phyloP scores from a whole-genome alignment of 306 rosid genomes.

The Mimosa pudica region DNA sequence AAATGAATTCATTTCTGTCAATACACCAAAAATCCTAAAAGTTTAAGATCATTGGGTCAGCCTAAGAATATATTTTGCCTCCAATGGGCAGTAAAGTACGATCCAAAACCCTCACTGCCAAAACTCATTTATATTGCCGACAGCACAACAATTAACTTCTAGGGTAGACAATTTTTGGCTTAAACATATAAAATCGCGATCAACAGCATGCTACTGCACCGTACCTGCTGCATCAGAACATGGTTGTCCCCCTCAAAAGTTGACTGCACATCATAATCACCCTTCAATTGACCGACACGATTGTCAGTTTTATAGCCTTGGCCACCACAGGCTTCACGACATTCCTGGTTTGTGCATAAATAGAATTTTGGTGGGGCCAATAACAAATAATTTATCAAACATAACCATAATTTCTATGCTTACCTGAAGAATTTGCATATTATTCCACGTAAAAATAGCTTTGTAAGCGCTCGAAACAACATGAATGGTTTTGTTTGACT shows the following conservation, averaged over 20 bases:
- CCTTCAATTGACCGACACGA: slow-evolving; percentile 71
- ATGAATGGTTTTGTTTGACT: slow-evolving; percentile 73
- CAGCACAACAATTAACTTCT: slow-evolving; percentile 2
- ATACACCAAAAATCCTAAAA: not conserved
- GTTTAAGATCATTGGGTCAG: not conserved
- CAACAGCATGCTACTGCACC: slow-evolving; percentile 9
- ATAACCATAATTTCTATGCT: slow-evolving; percentile 27
- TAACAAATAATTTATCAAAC: slow-evolving; percentile 18
- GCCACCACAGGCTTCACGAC: slow-evolving; percentile 97
- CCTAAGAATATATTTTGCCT: not conserved
- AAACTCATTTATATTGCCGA: not conserved
- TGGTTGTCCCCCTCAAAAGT: slow-evolving; percentile 99
- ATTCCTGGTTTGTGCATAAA: slow-evolving; percentile 62
- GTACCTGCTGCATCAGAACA: slow-evolving; percentile 97
- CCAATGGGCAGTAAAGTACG: not conserved
- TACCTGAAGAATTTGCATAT: slow-evolving; percentile 90
- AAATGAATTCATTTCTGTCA: slow-evolving; percentile 10
- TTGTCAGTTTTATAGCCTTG: slow-evolving; percentile 91
- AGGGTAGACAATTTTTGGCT: slow-evolving; percentile 3
- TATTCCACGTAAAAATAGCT: slow-evolving; percentile 87
- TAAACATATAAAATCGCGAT: slow-evolving; percentile 7
- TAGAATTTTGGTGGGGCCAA: slow-evolving; percentile 22
- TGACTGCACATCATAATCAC: slow-evolving; percentile 89
- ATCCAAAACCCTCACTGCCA: not conserved
- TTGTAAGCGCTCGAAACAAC: slow-evolving; percentile 91